phyloP scores from a whole-genome alignment of 495 filamentous ascomycete genomes.

The Aspergillus saccharolyticus region DNA sequence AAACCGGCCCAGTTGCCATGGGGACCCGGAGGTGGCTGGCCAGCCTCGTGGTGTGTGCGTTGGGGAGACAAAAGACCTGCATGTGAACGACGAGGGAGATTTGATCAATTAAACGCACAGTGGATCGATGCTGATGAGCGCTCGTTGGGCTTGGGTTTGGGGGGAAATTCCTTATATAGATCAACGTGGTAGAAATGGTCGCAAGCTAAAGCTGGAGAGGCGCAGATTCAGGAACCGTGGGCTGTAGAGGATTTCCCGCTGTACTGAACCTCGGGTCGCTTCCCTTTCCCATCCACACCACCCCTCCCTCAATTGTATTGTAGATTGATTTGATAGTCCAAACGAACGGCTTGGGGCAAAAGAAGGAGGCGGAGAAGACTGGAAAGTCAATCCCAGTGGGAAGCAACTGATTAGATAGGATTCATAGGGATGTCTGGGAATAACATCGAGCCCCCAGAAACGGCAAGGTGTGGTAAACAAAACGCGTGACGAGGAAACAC shows the following conservation, averaged over 20 bases:
- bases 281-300: neutral
- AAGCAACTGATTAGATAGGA: neutral
- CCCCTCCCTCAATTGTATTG: neutral
- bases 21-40: conserved; percentile 16
- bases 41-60: conserved; percentile 12
- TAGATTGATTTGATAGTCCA: neutral
- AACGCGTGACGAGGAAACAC: conserved; percentile 15
- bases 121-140: neutral
- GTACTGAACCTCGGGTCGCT: neutral
- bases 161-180: neutral
- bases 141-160: neutral
- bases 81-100: neutral
- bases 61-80: neutral
- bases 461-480: conserved; percentile 30
- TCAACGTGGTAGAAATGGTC: neutral
- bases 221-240: neutral
- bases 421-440: neutral
- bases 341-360: neutral
- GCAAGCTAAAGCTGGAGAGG: neutral
- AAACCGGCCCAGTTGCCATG: conserved; percentile 22
- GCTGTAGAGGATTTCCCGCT: neutral
- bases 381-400: neutral
- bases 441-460: conserved; percentile 10
- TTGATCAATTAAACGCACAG: neutral
- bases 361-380: neutral